Evolutionary conservation across 768 basidiomycete species (phyloP), one percentile per base, ranked within the genome.

Genomic region (Podaxis sp.): DNA sequence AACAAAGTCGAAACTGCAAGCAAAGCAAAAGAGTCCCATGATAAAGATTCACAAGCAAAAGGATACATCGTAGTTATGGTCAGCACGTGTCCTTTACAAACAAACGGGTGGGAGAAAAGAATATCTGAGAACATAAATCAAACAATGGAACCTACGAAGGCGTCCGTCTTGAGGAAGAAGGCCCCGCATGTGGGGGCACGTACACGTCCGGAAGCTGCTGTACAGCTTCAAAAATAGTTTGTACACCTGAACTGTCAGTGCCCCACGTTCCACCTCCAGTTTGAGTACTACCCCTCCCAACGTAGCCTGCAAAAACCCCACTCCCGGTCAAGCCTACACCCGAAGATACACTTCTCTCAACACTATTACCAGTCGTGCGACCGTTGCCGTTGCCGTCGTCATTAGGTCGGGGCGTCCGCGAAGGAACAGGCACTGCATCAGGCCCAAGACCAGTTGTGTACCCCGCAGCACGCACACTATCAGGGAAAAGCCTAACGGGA

Each of bases 401-500:
- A 46, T 17, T 26, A 3, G 10, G n/a, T 24, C 57, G 38, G 4
- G 52, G 41, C 22, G 63, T 49, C 12, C 20, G 49, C 1, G 54
- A 38, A 26, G 63, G 50, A 11, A 58, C 10, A 46, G 63, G 50
- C 26, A 64, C 15, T 2, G 63, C 51, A 24, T 58, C 52, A 46
- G 63, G 50, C 20, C 36, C n/a, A 30, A 59, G 51, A 15, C 63
- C 59, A 51, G 51, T 56, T 22, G 48, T 61, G 33, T 77, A 75
- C 10, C 75, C 77, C 4, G 74, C 76, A 2, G 72, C 73, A 30
- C 77, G 74, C 28, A 77, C 77, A 12, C 77, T 66, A 2, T 71
- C 70, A 3, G 79, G 80, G 65, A 78, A 75, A 36, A 75, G 59
- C 71, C 73, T 70, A 15, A 72, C 65, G 28, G 72, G 70, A 56